phyloP scores from a whole-genome alignment of 768 basidiomycete genomes.

The Podaxis sp. region DNA sequence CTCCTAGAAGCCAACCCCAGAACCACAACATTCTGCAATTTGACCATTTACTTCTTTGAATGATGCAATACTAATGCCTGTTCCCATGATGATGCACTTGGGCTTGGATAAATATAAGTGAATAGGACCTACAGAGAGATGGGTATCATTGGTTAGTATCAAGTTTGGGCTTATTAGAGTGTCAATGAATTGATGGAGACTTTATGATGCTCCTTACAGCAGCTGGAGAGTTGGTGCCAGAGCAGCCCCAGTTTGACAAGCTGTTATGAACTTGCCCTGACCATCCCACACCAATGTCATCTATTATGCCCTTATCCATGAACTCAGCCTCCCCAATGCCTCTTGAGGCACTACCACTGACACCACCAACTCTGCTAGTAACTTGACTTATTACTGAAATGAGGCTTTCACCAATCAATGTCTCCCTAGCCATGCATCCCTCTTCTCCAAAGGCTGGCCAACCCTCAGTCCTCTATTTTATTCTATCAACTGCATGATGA shows the following conservation, averaged over 20 bases:
- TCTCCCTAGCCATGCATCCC: too few relatives aligned
- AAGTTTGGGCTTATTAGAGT: constrained; percentile 57
- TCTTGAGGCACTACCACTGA: too few relatives aligned
- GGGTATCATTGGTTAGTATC: constrained; percentile 75
- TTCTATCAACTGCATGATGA: too few relatives aligned
- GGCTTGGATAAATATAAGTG: constrained; percentile 58
- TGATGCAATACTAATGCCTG: constrained; percentile 73
- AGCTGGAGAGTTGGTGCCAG: constrained; percentile 74
- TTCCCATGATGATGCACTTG: constrained; percentile 76
- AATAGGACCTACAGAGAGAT: constrained; percentile 80
- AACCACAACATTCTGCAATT: constrained; percentile 62
- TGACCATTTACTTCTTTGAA: constrained; percentile 46
- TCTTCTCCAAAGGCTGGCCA: too few relatives aligned
- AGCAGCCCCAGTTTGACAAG: constrained; percentile 19
- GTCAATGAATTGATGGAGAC: constrained; percentile 55
- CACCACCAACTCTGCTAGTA: too few relatives aligned
- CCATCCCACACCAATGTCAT: too few relatives aligned
- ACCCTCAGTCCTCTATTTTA: too few relatives aligned
- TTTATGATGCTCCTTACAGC: constrained; percentile 56
- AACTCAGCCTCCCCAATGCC: too few relatives aligned
- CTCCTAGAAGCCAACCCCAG: constrained; percentile 88
- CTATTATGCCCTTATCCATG: too few relatives aligned
- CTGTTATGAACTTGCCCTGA: too few relatives aligned
- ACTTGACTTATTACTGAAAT: too few relatives aligned
- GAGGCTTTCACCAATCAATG: too few relatives aligned